A percentile compares a stretch with the other conserved stretches of the same genome.
phyloP scores from a whole-genome alignment of 1,284 basidiomycete genomes.

The Peniophora sp. region DNA sequence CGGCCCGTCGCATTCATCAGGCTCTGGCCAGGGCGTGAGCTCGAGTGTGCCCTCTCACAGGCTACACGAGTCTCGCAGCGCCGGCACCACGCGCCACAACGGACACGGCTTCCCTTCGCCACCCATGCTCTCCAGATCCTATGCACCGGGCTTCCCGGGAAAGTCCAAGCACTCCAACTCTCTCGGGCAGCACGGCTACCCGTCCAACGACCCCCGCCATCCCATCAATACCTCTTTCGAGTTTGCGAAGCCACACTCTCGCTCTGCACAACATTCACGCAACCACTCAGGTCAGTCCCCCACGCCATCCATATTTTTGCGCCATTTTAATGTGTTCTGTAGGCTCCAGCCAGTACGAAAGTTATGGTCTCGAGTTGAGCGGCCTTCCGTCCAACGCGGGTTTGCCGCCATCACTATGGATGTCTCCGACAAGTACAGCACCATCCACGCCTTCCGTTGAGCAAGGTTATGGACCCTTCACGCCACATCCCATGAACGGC shows the following conservation, averaged over 20 bases:
- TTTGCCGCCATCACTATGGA: slow-evolving; percentile 72
- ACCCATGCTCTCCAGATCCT: slow-evolving; percentile 11
- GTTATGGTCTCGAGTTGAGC: slow-evolving; percentile 15
- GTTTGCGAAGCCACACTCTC: background rate
- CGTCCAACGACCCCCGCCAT: background rate
- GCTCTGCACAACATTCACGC: background rate
- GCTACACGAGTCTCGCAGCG: background rate
- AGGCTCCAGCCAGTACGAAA: no score
- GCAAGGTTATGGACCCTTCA: slow-evolving; percentile 25
- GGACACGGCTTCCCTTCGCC: slow-evolving; percentile 7
- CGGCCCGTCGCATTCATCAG: slow-evolving; percentile 12
- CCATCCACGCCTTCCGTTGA: slow-evolving; percentile 31
- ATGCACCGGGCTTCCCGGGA: background rate
- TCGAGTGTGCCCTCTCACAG: slow-evolving; percentile 5
- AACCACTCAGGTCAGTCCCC: background rate
- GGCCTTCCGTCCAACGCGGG: slow-evolving; percentile 31
- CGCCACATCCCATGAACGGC: slow-evolving; percentile 11
- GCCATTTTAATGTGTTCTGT: no score
- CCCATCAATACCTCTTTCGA: background rate
- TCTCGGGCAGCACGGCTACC: background rate
- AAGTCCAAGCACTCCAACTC: slow-evolving; percentile 1
- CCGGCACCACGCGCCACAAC: slow-evolving; percentile 4
- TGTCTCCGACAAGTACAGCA: slow-evolving; percentile 57
- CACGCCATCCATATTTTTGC: no score
- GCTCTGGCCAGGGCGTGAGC: slow-evolving; percentile 13